Base-by-base conservation (phyloP, 371 early-diverging fungal genomes). In the Mortierella sp. region DNA sequence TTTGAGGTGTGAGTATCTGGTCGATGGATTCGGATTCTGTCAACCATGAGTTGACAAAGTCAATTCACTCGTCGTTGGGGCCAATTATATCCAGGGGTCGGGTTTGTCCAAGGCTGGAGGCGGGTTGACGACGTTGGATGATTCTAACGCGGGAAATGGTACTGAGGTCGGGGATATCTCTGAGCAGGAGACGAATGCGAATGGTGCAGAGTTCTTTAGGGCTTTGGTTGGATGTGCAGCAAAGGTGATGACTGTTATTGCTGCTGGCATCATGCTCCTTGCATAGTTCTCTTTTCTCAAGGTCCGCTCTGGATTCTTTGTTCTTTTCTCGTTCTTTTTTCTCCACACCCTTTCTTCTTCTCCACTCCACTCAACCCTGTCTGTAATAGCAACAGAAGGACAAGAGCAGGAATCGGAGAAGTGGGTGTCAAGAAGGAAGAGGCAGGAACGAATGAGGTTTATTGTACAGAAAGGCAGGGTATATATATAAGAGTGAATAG, bases 1-100 rank as follows among this genome's bases (percentile, higher is more conserved):
- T 79, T 76, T 81, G 86, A 51, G 86, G 86, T 16, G 79, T 85
- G 24, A 81, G 81, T 51, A 81, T 85, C 54, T 85, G 86, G 86
- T 85, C 86, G 69, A 85, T 85, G 86, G 86, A 85, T 75, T 85
- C 86, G 55, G 86, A 85, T 28, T 64, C 79, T 16, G 57, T 67
- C 37, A 72, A 77, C 74, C 86, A 85, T 44, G 86, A 81, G 31
- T 50, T 85, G 72, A 85, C 81, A 8, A 64, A 28, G 26, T 78
- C 86, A 8, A 81, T 85, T 69, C 82, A 85, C 54, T 43, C 67
- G 50, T 70, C 72, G 21, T 48, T 84, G 78, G 37, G 44, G 78
- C 76, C 43, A 74, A 46, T 34, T 78, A 78, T 34, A 57, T 81
- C 8, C 81, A 81, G n/a, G 72, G 69, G 19, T 44, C 40, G 24